phyloP scores from a whole-genome alignment of 2,329 filamentous ascomycete species.

The Nothophaeocryptopus gaeumannii region DNA sequence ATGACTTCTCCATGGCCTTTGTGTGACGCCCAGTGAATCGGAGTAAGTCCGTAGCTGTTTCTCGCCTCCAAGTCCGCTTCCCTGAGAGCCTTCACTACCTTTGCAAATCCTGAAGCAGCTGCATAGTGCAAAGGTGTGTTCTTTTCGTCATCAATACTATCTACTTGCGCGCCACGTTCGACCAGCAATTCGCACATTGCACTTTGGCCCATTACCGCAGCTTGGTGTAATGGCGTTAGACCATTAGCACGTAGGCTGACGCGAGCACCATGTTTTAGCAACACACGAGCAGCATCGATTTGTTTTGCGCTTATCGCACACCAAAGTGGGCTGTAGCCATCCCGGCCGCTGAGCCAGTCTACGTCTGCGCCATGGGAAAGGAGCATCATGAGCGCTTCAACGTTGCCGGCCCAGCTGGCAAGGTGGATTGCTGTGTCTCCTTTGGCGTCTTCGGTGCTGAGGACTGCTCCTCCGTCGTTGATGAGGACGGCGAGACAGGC shows the following conservation, averaged over 20 bases:
- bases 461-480: slow-evolving; percentile 19
- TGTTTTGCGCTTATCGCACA: slow-evolving; percentile 30
- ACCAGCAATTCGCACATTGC: slow-evolving; percentile 31
- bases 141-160: slow-evolving; percentile 26
- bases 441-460: slow-evolving; percentile 26
- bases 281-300: slow-evolving; percentile 27
- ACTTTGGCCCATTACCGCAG: slow-evolving; percentile 29
- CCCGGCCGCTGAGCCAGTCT: slow-evolving; percentile 28
- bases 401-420: slow-evolving; percentile 30
- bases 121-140: slow-evolving; percentile 33
- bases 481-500: slow-evolving; percentile 22
- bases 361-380: slow-evolving; percentile 27
- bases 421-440: slow-evolving; percentile 31
- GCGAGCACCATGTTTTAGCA: slow-evolving; percentile 29
- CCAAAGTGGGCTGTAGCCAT: slow-evolving; percentile 31
- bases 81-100: slow-evolving; percentile 22
- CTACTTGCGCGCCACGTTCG: slow-evolving; percentile 29
- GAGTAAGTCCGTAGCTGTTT: slow-evolving; percentile 26
- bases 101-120: slow-evolving; percentile 23
- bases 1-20: slow-evolving; percentile 30
- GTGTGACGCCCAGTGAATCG: slow-evolving; percentile 31
- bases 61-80: slow-evolving; percentile 24
- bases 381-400: slow-evolving; percentile 26
- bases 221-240: slow-evolving; percentile 30
- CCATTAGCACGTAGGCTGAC: slow-evolving; percentile 24